These are phyloP conservation scores for Adenanthera pavonina DNA, from an alignment of 306 rosid species.

Conservation along the genomic window DNA sequence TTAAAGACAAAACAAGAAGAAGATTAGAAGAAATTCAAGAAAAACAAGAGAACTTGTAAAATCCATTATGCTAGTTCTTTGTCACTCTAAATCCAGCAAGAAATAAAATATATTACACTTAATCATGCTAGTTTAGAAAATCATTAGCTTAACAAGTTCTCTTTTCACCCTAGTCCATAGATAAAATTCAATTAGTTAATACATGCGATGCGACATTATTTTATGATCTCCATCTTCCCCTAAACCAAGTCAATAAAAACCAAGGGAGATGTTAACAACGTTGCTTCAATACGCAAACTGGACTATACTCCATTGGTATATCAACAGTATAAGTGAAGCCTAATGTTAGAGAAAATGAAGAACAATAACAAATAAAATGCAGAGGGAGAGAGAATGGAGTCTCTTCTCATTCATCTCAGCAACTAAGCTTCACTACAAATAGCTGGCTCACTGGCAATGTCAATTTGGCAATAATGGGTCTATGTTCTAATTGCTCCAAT, in stretches of 20 bases:
- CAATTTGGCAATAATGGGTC: no score
- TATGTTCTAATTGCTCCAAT: no score
- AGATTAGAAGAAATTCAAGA: neutral
- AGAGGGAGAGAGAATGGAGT: no score
- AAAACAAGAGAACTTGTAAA: neutral
- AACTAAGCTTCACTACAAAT: no score
- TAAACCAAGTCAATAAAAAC: neutral
- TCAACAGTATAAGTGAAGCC: neutral
- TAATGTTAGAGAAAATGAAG: no score
- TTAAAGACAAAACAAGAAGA: no score
- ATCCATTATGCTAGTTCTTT: neutral
- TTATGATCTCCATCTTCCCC: neutral
- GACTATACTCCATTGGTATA: neutral
- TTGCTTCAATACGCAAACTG: constrained; percentile 1
- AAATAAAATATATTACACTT: neutral
- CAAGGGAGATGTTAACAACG: neutral
- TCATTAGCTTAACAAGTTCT: neutral
- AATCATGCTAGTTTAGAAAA: neutral
- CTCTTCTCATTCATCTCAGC: no score
- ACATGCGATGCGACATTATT: neutral
- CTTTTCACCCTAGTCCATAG: neutral
- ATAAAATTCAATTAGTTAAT: neutral
- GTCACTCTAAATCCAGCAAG: neutral
- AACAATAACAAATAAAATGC: no score
- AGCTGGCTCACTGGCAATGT: no score